Evolutionary conservation across 1,139 yeast genomes (phyloP), one percentile per base, ranked within the genome.

Genomic region (Kodamaea suecica): DNA sequence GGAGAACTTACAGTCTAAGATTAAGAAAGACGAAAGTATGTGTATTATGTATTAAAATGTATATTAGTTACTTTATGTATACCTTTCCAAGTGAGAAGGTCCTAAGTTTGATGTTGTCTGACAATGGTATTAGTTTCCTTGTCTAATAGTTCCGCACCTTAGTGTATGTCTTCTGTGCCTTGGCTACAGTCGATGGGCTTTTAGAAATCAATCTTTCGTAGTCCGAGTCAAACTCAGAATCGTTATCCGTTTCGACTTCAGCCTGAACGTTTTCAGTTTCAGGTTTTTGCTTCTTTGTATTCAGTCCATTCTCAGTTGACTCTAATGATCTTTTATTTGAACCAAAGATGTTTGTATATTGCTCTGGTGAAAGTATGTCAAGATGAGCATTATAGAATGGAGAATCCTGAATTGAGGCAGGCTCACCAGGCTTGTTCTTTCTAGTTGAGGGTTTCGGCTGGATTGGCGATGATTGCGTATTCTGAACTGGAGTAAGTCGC

Each of bases 1-100:
- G 95, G 95, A 3, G 92, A 82, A 48, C 31, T 56, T 13, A 50
- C 50, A 32, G 57, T 61, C 23, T 50, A 36, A 33, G 28, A 15
- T 13, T 20, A 21, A 8, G 9, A 12, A 13, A 8, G 23, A 20
- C 10, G 10, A 5, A 26, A 6, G 11, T 26, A 5, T 26, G 6
- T 23, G 26, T 23, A 12, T 23, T n/a, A 23, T 23, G 11, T 20
- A 20, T 20, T 20, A 20, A 20, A 20, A 20, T 10, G 23, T n/a
- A n/a, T n/a, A n/a, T n/a, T n/a, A n/a, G n/a, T n/a, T n/a, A n/a
- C n/a, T n/a, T n/a, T n/a, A n/a, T n/a, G n/a, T n/a, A n/a, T n/a
- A n/a, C n/a, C n/a, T n/a, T n/a, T n/a, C n/a, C n/a, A n/a, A n/a
- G n/a, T n/a, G n/a, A n/a, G n/a, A n/a, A n/a, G n/a, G n/a, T n/a